Base-by-base conservation (phyloP, 257 asterid genomes). In the Solanum piurae region DNA sequence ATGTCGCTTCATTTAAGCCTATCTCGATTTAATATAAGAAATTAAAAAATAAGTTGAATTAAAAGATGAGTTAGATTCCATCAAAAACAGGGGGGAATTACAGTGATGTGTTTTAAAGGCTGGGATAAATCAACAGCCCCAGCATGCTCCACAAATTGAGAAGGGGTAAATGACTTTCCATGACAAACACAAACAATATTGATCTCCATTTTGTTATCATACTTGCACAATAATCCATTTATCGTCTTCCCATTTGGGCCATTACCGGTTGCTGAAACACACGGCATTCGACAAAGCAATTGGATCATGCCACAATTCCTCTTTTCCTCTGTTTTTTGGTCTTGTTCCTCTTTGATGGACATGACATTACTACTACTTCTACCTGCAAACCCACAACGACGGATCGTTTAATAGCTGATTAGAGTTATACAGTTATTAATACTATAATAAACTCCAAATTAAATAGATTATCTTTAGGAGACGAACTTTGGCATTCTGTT, bases 141-240 rank as follows among this genome's bases (percentile, higher is more conserved):
- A 3, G 98, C 96, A 64, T 95, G 98, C 93, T 93, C 94, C 83
- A 95, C 95, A 76, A 95, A 95, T 90, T 85, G 95, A 6, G 98
- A 93, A 0, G 98, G 98, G 2, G 96, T 83, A 87, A 94, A 92
- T 3, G 92, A 91, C 21, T 83, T 91, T 75, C 96, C 92, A 58
- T 95, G 98, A 91, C 98, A 95, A 60, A 92, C 92, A 25, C 98
- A 94, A 21, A 92, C 88, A 20, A 95, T 94, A 88, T 91, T 91
- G 31, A 94, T 94, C 86, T 93, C 96, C 12, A 86, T 72, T 40
- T 29, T 79, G 37, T 86, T 89, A 0, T 93, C 86, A 87, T 93
- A 95, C 88, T 91, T 89, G 89, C 89, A 91, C 87, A 95, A 76
- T 58, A 95, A 93, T 5, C 98, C 98, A 0, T 83, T 93, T n/a